phyloP scores from a whole-genome alignment of 768 basidiomycete genomes.

The Lactarius psammicola region DNA sequence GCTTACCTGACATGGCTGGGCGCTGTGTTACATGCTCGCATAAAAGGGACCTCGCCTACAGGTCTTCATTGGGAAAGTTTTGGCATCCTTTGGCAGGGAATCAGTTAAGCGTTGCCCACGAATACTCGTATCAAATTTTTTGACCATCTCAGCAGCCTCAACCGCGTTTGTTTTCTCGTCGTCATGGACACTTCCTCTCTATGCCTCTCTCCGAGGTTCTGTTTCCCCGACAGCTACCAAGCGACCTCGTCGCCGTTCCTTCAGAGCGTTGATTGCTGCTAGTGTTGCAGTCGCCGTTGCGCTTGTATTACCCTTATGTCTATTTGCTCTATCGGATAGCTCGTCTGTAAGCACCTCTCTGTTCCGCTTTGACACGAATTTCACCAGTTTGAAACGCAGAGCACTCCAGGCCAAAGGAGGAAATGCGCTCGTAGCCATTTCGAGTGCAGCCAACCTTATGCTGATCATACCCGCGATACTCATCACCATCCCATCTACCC shows the following conservation, averaged over 20 bases:
- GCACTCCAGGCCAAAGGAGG: conserved; percentile 33
- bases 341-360: conserved; percentile 38
- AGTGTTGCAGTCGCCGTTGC: conserved; percentile 49
- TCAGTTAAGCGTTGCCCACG: conserved; percentile 46
- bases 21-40: conserved; percentile 51
- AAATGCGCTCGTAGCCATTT: conserved; percentile 40
- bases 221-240: conserved; percentile 41
- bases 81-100: conserved; percentile 60
- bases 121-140: not conserved
- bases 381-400: conserved; percentile 31
- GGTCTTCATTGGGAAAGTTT: conserved; percentile 41
- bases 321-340: conserved; percentile 50
- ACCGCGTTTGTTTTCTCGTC: conserved; percentile 67
- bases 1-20: conserved; percentile 63
- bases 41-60: conserved; percentile 43
- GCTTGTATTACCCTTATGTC: conserved; percentile 56
- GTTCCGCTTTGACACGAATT: conserved; percentile 12
- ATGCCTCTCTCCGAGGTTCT: conserved; percentile 54
- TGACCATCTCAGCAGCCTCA: conserved; percentile 42
- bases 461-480: conserved; percentile 60
- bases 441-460: conserved; percentile 53
- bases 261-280: conserved; percentile 52
- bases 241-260: conserved; percentile 51
- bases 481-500: conserved; percentile 53
- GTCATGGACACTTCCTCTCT: conserved; percentile 61